Base-by-base conservation (phyloP, 371 early-diverging fungal genomes). In the Dichotomocladium elegans region DNA sequence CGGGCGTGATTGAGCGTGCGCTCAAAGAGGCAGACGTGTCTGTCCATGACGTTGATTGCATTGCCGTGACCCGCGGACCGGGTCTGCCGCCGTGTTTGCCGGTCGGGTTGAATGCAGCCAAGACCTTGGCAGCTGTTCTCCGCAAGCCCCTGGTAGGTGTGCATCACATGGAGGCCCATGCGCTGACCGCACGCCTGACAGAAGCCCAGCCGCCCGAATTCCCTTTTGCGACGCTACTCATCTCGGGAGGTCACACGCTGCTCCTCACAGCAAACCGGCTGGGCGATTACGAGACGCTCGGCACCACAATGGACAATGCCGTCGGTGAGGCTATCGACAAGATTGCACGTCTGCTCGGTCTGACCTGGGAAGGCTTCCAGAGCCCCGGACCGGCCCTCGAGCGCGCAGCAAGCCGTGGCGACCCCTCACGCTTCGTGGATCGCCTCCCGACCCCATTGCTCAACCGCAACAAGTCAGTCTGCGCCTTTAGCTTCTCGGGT, bases 91-190 rank as follows among this genome's bases (percentile, higher is more conserved):
- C 85, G 28, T 86, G 87, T 56, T 63, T 92, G 12, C 78, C 83
- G 8, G 92, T 90, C 2, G 87, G 93, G 11, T 51, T 91, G 41
- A 86, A 88, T 41, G 92, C 92, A 0, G 90, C 82, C 22, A 91
- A 91, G 57, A 81, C 87, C 7, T 64, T 92, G 28, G 92, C 93
- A 9, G 89, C 89, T 3, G 90, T 83, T 26, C 41, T 49, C 45
- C 68, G 68, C 28, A 85, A 85, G 50, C 90, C 91, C 7, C 61
- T 91, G 37, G 74, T 91, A 41, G 91, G 91, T 27, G 90, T 92
- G 26, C 91, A 92, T 68, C 93, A 92, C 57, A 92, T 91, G 92
- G 89, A 90, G 67, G 90, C 87, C 4, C 89, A 88, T 50, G 88
- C 89, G 6, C 59, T 88, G 51, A 86, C 85, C 43, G 87, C 86